Base-by-base conservation (phyloP, 2,329 filamentous ascomycete species). In the Colletotrichum sp. region DNA sequence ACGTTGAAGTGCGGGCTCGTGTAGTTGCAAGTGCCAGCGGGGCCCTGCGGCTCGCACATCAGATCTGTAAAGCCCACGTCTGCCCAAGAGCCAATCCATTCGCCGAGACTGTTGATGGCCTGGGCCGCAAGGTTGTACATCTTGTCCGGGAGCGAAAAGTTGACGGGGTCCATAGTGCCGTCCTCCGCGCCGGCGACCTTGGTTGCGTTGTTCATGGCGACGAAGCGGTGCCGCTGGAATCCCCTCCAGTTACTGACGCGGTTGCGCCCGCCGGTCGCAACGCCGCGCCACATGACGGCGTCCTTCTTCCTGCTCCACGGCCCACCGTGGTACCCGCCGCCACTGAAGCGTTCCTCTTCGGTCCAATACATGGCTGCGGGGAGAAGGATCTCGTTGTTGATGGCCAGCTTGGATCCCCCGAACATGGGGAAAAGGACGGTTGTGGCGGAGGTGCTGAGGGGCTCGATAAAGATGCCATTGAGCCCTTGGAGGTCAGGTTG, bases 211-310 rank as follows among this genome's bases (percentile, higher is more conserved):
- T 93, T 90, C 92, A 95, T 94, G 61, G 92, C 88, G 3, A 95
- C 89, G 80, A 96, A 94, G 3, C 94, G 92, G 80, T 95, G 94
- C 5, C 94, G 91, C 78, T 96, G 94, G 80, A 95, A 95, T 0
- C 92, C 90, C 13, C 87, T 90, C 94, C 94, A 96, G 79, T 92
- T 95, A 32, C 88, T 79, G 82, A 87, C 80, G 78, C 87, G 85
- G 78, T 94, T 92, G 52, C 84, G 84, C 2, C 93, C 93, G 4
- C 93, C 93, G 2, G 92, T 93, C 2, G 92, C 92, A 10, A 93
- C 92, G 39, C 93, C 93, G 36, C 93, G 91, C 93, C 93, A 94
- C 66, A 93, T 85, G 43, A 90, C 87, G 4, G 81, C 82, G 77
- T 88, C 83, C 1, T 81, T 71, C 83, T 94, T 94, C n/a, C 87